Evolutionary conservation across 1,284 basidiomycete genomes (phyloP).

Genomic region (Sporisorium graminicola): DNA sequence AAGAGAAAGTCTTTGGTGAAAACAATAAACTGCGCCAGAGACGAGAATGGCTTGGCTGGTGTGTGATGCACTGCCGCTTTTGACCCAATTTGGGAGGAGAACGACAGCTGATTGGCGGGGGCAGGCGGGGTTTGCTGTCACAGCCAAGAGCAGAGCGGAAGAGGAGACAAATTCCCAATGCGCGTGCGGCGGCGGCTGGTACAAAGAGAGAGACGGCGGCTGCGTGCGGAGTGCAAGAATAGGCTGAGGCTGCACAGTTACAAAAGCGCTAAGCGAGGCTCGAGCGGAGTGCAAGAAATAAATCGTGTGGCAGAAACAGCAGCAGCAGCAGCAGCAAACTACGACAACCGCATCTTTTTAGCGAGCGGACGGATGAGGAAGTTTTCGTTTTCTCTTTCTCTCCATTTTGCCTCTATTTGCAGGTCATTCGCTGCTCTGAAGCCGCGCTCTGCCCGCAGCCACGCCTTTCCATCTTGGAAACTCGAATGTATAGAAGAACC

Average conservation of each 20-base stretch:
- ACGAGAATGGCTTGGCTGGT: no score
- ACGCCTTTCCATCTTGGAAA: background rate
- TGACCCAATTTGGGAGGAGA: background rate
- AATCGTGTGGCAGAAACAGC: background rate
- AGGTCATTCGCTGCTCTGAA: background rate
- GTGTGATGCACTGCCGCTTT: no score
- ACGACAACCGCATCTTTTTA: background rate
- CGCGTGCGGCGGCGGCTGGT: background rate
- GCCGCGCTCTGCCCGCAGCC: background rate
- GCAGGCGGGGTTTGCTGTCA: conserved; percentile 4
- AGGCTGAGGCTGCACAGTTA: background rate
- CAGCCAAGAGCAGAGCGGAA: background rate
- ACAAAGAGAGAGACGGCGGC: background rate
- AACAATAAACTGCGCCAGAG: no score
- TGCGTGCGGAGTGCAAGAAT: background rate
- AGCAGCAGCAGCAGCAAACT: background rate
- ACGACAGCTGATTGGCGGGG: background rate
- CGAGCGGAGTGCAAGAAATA: background rate
- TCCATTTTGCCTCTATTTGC: background rate
- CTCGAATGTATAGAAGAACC: no score
- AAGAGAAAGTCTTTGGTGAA: no score
- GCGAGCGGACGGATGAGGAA: conserved; percentile 4
- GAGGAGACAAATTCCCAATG: conserved; percentile 7
- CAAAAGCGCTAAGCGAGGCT: conserved; percentile 1
- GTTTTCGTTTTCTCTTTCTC: background rate